A percentile compares a stretch with the other conserved stretches of the same genome.
These are phyloP conservation scores for Citrus inodora DNA, from an alignment of 345 rosid genomes.

Conservation along the genomic window DNA sequence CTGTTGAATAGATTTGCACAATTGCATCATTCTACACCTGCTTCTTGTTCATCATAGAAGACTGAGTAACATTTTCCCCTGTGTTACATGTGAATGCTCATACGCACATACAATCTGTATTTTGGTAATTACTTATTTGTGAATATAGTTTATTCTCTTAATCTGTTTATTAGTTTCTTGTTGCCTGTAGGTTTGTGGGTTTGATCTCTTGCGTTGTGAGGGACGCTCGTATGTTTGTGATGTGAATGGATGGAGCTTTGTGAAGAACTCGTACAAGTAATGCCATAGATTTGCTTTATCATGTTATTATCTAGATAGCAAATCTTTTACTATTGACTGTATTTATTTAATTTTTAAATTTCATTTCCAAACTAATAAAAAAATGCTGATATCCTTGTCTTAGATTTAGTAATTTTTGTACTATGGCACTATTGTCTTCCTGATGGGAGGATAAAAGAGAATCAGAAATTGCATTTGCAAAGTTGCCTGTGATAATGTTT, in stretches of 20 bases:
- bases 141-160: slow-evolving; percentile 4
- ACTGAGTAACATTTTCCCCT: neutral
- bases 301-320: neutral
- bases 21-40: neutral
- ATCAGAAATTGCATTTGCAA: neutral
- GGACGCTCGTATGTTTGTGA: slow-evolving; percentile 98
- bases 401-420: neutral
- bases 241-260: slow-evolving; percentile 99
- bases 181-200: slow-evolving; percentile 87
- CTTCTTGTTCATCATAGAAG: neutral
- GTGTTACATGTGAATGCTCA: too few relatives aligned
- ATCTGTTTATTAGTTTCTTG: neutral
- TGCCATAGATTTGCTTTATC: slow-evolving; percentile 10
- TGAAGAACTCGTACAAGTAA: slow-evolving; percentile 97
- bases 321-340: neutral
- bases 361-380: too few relatives aligned
- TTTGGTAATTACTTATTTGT: neutral
- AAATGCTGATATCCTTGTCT: neutral
- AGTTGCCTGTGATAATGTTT: neutral
- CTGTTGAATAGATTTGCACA: neutral
- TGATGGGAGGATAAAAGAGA: neutral
- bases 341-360: neutral
- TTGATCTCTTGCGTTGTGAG: slow-evolving; percentile 95
- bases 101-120: neutral
- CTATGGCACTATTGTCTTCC: neutral